A percentile compares a stretch with the other conserved stretches of the same genome.
Evolutionary conservation across 345 rosid species (phyloP).

Genomic region (Salix exigua): DNA sequence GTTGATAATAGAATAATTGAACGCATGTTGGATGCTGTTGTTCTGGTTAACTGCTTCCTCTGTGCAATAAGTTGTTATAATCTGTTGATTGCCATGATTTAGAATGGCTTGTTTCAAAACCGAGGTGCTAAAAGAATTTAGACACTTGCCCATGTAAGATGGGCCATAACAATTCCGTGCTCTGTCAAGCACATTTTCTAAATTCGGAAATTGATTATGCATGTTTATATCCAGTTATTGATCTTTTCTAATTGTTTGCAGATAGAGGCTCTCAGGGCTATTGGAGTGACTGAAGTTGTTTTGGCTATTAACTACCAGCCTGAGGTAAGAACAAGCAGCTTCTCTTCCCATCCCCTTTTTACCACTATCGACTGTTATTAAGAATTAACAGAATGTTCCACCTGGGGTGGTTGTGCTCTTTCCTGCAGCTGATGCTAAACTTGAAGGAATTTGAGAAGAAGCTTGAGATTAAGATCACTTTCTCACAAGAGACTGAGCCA

Average conservation of each 20-base stretch:
- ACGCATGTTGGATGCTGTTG: not conserved
- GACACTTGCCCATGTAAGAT: not conserved
- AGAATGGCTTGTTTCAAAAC: not conserved
- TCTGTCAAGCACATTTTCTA: not conserved
- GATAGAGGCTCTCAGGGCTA: slow-evolving; percentile 95
- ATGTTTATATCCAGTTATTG: not conserved
- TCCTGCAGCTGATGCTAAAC: slow-evolving; percentile 75
- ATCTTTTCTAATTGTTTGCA: slow-evolving; percentile 23
- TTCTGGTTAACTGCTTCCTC: not conserved
- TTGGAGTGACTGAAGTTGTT: slow-evolving; percentile 95
- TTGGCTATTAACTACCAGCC: slow-evolving; percentile 98
- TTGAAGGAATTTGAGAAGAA: slow-evolving; percentile 85
- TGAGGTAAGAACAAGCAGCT: slow-evolving; percentile 46
- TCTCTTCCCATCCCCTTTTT: not conserved
- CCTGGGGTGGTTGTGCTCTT: not conserved
- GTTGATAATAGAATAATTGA: not conserved
- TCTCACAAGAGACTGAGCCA: slow-evolving; percentile 99
- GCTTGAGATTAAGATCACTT: slow-evolving; percentile 83
- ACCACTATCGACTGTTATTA: not conserved
- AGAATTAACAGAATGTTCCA: not conserved
- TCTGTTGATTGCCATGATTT: not conserved
- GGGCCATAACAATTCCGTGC: not conserved
- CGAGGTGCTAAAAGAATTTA: not conserved
- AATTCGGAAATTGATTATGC: not conserved
- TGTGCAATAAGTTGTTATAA: not conserved